A percentile compares a stretch with the other conserved stretches of the same genome.
These are phyloP conservation scores for Hygrophorus pudorinus DNA, from an alignment of 768 basidiomycete genomes.

Conservation along the genomic window DNA sequence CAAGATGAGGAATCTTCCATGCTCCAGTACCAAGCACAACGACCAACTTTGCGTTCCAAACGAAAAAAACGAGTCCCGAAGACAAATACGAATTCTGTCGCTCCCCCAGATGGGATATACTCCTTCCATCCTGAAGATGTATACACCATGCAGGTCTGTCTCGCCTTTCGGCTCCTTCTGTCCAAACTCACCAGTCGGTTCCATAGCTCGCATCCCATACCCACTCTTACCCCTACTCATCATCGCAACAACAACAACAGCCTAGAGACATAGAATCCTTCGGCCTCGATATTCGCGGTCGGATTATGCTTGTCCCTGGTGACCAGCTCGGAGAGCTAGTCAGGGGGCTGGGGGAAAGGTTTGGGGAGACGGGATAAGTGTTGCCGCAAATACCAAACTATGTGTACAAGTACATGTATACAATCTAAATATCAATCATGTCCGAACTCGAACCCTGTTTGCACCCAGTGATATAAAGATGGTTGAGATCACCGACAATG, in stretches of 20 bases:
- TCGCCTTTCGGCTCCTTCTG: not conserved
- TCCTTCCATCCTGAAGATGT: conserved; percentile 87
- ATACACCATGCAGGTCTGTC: conserved; percentile 50
- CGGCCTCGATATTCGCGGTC: conserved; percentile 59
- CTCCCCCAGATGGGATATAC: conserved; percentile 42
- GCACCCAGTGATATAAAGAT: too few relatives aligned
- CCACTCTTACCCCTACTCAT: conserved; percentile 40
- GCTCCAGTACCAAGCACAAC: too few relatives aligned
- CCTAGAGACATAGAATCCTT: conserved; percentile 57
- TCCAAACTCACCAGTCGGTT: not conserved
- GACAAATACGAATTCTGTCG: conserved; percentile 11
- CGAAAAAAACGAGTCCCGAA: too few relatives aligned
- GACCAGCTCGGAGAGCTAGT: conserved; percentile 33
- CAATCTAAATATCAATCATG: too few relatives aligned
- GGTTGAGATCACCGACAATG: too few relatives aligned
- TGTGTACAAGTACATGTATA: too few relatives aligned
- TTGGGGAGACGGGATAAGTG: conserved; percentile 8
- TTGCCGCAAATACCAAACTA: not conserved
- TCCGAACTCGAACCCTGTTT: too few relatives aligned
- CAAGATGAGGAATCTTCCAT: conserved; percentile 66
- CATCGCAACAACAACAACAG: too few relatives aligned
- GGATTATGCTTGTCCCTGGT: conserved; percentile 53
- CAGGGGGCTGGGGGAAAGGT: conserved; percentile 24
- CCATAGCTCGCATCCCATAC: conserved; percentile 39
- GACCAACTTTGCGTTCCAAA: too few relatives aligned